Conservation (phyloP, 2,329 filamentous ascomycete species). For the Fusarium abutilonis region DNA sequence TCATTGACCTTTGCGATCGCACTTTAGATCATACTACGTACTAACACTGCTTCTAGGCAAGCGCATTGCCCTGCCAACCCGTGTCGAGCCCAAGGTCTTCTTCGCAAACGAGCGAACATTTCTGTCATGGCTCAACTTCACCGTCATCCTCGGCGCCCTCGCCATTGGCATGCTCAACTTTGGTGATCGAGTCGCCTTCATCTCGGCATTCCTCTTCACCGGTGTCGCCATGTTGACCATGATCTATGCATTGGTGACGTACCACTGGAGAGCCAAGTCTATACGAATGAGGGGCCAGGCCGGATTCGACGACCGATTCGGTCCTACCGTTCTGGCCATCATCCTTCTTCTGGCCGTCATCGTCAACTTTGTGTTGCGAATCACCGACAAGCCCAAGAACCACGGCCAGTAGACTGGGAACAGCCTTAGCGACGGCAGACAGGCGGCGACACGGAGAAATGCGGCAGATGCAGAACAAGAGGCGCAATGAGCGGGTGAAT, state of each 20-base stretch:
- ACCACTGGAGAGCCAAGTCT: constrained; percentile 95
- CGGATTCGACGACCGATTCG: constrained; percentile 95
- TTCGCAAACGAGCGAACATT: constrained; percentile 99
- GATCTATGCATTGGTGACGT: constrained; percentile 93
- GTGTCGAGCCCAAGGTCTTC: constrained; percentile 99
- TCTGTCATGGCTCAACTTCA: constrained; percentile 99
- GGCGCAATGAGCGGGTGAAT: constrained; percentile 6
- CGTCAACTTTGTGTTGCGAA: constrained; percentile 91
- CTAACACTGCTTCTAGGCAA: constrained; percentile 73
- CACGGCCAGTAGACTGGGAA: constrained; percentile 36
- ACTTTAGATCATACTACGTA: background rate
- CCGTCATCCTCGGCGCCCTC: constrained; percentile 94
- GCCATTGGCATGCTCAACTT: constrained; percentile 98
- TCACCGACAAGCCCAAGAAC: constrained; percentile 58
- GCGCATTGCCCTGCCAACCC: constrained; percentile 95
- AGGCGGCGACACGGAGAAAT: background rate
- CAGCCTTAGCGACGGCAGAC: background rate
- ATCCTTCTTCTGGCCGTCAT: constrained; percentile 89
- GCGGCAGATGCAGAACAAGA: background rate
- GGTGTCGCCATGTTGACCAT: constrained; percentile 93
- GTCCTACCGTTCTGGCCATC: constrained; percentile 88
- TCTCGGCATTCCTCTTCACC: constrained; percentile 93
- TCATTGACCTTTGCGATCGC: background rate
- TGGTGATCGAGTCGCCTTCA: constrained; percentile 91
- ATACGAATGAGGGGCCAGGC: constrained; percentile 92